Conservation (phyloP, 495 filamentous ascomycete species). For the Penicillium canariense region DNA sequence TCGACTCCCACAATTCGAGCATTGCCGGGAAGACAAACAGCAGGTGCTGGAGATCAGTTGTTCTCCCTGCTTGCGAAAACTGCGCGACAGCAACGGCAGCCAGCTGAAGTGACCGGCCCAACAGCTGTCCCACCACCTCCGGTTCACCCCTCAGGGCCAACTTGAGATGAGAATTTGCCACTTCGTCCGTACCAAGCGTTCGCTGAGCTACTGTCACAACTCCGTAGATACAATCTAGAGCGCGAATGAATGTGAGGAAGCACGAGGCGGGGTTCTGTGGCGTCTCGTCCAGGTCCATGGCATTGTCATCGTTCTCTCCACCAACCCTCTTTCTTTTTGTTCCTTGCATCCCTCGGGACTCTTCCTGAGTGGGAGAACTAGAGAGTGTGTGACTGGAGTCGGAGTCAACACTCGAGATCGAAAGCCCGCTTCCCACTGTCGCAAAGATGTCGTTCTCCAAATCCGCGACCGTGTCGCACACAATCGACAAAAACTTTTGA, state of each 20-base stretch:
- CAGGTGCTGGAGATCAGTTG: conserved; percentile 42
- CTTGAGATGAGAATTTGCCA: conserved; percentile 52
- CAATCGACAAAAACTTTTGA: conserved; percentile 47
- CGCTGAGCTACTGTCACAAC: conserved; percentile 28
- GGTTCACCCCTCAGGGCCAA: conserved; percentile 48
- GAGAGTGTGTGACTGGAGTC: conserved; percentile 43
- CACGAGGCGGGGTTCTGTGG: conserved; percentile 39
- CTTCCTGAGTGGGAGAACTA: conserved; percentile 27
- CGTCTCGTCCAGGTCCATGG: conserved; percentile 38
- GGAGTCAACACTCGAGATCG: conserved; percentile 27
- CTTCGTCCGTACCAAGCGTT: conserved; percentile 30
- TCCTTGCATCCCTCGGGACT: conserved; percentile 38
- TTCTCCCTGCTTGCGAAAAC: conserved; percentile 34
- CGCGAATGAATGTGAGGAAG: conserved; percentile 39
- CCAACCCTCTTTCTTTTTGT: conserved; percentile 44
- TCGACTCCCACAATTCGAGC: conserved; percentile 47
- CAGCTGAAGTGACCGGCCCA: conserved; percentile 41
- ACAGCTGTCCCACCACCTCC: conserved; percentile 45
- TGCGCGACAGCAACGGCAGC: conserved; percentile 36
- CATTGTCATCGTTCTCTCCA: conserved; percentile 32
- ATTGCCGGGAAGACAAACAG: conserved; percentile 39
- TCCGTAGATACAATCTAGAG: conserved; percentile 41
- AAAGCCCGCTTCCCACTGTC: conserved; percentile 27
- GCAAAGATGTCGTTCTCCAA: conserved; percentile 38
- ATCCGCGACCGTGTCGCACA: conserved; percentile 41